Evolutionary conservation across 164 flowering plant species (phyloP), one percentile per base, ranked within the genome.

Genomic region (Aristolochia contorta): DNA sequence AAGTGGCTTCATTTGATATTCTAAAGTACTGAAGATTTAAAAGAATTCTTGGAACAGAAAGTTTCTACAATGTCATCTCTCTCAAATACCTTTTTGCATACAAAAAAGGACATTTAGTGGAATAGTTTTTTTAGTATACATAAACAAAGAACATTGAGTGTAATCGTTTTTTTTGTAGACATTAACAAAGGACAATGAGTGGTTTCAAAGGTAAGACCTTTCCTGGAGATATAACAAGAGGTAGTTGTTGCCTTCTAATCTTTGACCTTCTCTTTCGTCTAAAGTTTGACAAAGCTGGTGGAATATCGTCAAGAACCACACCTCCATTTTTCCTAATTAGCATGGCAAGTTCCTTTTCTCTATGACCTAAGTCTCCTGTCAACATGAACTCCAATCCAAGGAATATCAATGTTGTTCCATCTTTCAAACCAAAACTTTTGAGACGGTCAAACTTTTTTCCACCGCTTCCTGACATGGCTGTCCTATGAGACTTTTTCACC

Each of bases 251-350:
- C 30, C 60, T 20, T 58, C 70, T 56, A 45, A 56, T 56, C 59
- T 62, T 64, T 46, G 67, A 66, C 60, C 68, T 59, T 71, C 72
- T 74, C 61, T 67, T 77, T 63, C 72, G 56, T 67, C 72, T 73
- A 19, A 58, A 69, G 62, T 43, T 75, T 64, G 70, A 70, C 45
- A 71, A 63, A 46, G 74, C 74, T 65, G 83, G 64, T 19, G 96
- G 97, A 62, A 89, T 73, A 65, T 85, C 84, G 60, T 58, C 62
- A 47, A 84, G 87, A 71, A 86, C 79, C 20, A 67, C 57, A 32
- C 97, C 97, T 63, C 96, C 97, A 78, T 82, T 64, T 69, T 73
- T 78, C 63, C 79, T 66, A 46, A 91, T 78, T 30, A 80, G 66
- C 61, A 59, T 66, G 61, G 80, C 82, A 67, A 85, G 73, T 68